Evolutionary conservation across 495 filamentous ascomycete genomes (phyloP), one percentile per base, ranked within the genome.

Genomic region (Neurospora pannonica): DNA sequence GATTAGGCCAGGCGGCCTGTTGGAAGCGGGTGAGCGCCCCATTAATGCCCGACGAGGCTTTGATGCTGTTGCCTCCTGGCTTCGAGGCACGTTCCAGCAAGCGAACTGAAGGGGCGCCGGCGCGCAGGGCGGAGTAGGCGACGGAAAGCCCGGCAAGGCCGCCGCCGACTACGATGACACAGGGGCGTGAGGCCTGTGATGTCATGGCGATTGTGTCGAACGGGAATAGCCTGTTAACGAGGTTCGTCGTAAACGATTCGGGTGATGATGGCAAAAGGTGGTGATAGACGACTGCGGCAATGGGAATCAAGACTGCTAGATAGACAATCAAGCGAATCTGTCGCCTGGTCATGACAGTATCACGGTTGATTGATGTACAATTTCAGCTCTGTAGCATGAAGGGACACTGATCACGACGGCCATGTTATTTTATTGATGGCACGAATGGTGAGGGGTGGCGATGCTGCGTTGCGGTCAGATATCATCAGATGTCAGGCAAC

Each of bases 21-120:
- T 89, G 88, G 74, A 85, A 89, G 19, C 81, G 79, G 0, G 88
- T 89, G 17, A 84, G 84, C 1, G 87, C 87, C 8, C 88, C 89
- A 76, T 89, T 91, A 79, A 91, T 91, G 5, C 88, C 88, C 0
- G 88, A 90, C 0, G 88, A 89, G 2, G 89, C 89, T 76, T 90
- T 90, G 79, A 89, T 89, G 77, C 83, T 86, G 76, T 90, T 90
- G 9, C 89, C 88, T n/a, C 89, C 89, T 0, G 88, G 88, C 74
- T 87, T 89, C 13, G 84, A 72, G 11, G 83, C 82, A 8, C 87
- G 83, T 70, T 90, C 88, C n/a, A 90, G 80, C 70, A 90, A 77
- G 38, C 78, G 77, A 4, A 90, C 87, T 4, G 72, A 74, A 0
- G 81, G 72, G 13, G 86, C 78, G 34, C 83, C 83, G 31, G 84